Evolutionary conservation across 768 basidiomycete species (phyloP).

Genomic region (Lactifluus volemus): DNA sequence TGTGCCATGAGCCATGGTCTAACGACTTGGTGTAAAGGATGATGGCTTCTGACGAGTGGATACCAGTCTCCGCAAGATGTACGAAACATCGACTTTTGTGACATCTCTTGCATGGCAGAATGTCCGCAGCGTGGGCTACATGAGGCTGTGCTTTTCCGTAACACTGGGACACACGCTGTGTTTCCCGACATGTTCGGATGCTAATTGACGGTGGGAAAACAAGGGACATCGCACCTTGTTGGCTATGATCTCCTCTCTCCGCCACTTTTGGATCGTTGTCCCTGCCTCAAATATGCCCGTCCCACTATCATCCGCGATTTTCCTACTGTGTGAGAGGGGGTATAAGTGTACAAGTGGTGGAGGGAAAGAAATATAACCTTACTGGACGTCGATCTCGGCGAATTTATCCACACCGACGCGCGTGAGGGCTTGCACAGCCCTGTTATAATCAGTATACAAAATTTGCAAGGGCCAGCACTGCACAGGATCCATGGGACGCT

Average conservation of each 20-base stretch:
- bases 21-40: constrained; percentile 16
- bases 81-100: constrained; percentile 30
- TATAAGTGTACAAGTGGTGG: neutral
- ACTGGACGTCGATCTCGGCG: constrained; percentile 1
- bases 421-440: constrained; percentile 27
- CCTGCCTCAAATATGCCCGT: constrained; percentile 21
- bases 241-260: neutral
- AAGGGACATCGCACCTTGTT: neutral
- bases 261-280: constrained; percentile 13
- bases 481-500: constrained; percentile 43
- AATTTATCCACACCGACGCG: neutral
- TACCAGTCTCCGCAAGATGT: constrained; percentile 29
- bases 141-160: constrained; percentile 11
- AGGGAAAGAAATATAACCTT: neutral
- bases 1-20: constrained; percentile 28
- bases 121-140: neutral
- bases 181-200: neutral
- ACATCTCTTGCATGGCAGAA: constrained; percentile 32
- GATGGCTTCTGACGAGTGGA: constrained; percentile 33
- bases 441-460: constrained; percentile 38
- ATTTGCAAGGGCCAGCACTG: constrained; percentile 45
- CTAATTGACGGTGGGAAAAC: neutral
- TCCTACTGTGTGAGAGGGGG: neutral
- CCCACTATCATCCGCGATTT: neutral
- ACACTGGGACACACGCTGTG: neutral